These are phyloP conservation scores for Leishmania turanica DNA, from an alignment of 208 protist species.

Conservation along the genomic window DNA sequence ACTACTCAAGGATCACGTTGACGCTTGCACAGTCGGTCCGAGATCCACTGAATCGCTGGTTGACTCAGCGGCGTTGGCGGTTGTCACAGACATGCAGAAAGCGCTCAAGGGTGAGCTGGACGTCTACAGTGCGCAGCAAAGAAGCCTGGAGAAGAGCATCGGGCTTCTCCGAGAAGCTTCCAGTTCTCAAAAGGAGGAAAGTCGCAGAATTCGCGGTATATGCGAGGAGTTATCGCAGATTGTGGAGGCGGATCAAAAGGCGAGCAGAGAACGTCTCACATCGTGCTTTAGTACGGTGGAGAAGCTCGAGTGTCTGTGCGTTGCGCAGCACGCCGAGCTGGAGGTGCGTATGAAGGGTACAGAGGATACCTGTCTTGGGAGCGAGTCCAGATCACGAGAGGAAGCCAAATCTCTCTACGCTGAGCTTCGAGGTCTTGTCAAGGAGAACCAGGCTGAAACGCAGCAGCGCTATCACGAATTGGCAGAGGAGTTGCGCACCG, in stretches of 20 bases:
- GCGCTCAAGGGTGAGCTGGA: not conserved
- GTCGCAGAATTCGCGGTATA: conserved; percentile 2
- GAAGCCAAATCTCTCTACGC: conserved; percentile 21
- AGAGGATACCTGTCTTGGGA: not conserved
- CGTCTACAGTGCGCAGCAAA: not conserved
- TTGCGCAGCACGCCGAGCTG: conserved; percentile 6
- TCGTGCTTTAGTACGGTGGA: conserved; percentile 27
- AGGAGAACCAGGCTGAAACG: conserved; percentile 2
- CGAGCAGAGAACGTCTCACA: conserved; percentile 13
- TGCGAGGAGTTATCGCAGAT: conserved; percentile 19
- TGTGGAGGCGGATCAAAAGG: conserved; percentile 16
- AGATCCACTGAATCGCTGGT: not conserved
- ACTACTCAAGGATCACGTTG: not conserved
- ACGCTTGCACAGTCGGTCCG: not conserved
- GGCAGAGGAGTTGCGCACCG: conserved; percentile 13
- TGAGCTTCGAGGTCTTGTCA: conserved; percentile 15
- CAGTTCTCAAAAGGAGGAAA: conserved; percentile 12
- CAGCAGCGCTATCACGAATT: conserved; percentile 9
- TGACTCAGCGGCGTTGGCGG: not conserved
- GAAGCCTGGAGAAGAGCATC: not conserved
- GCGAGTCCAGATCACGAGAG: conserved; percentile 3
- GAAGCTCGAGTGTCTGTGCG: conserved; percentile 20
- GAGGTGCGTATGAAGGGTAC: conserved; percentile 2
- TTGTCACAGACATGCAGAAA: not conserved
- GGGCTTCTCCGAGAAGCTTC: not conserved